Evolutionary conservation across 179 eudicot genomes (phyloP).

Genomic region (Sideroxylon spinosum): DNA sequence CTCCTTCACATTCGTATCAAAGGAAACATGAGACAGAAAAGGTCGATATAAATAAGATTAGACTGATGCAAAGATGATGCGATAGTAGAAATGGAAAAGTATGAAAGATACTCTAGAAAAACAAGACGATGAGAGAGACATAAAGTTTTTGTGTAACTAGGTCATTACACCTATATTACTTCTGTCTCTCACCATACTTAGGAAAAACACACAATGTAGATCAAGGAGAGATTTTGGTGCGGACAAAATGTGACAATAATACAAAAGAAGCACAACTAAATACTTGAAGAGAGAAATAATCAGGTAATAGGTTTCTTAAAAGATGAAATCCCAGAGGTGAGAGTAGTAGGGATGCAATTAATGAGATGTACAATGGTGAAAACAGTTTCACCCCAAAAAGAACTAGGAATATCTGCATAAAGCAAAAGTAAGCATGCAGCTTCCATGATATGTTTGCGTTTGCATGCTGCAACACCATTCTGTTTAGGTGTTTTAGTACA

Average conservation of each 20-base stretch:
- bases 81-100: neutral
- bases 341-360: neutral
- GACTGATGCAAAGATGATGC: neutral
- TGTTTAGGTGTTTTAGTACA: neutral
- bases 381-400: neutral
- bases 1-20: neutral
- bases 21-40: neutral
- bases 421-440: neutral
- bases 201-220: neutral
- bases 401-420: neutral
- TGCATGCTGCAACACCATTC: neutral
- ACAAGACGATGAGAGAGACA: neutral
- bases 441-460: no score
- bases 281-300: neutral
- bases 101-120: neutral
- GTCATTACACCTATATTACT: neutral
- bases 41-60: neutral
- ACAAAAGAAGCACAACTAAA: neutral
- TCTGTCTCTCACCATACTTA: neutral
- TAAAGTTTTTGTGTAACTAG: no score
- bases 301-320: neutral
- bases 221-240: neutral
- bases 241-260: neutral
- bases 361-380: neutral
- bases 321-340: neutral